Base-by-base conservation (phyloP, 805 yeast species). In the Jamesozyma jinghongensis region DNA sequence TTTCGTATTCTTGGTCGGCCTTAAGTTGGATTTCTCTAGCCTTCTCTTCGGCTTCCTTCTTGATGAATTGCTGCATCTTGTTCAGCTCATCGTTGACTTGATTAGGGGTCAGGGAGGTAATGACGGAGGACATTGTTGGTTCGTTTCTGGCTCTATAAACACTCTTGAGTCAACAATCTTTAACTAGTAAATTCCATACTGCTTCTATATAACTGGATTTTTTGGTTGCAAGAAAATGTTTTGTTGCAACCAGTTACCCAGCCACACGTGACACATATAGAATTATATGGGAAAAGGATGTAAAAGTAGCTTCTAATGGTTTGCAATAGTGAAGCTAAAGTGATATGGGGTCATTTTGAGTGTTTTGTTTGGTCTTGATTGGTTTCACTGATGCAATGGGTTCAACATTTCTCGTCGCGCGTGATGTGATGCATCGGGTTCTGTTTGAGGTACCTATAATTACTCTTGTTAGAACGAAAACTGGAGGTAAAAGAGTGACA, bases 1-100 rank as follows among this genome's bases (percentile, higher is more conserved):
- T 88, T 67, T 92, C 97, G 63, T 90, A 92, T 69, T 92, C 99
- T 67, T 92, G 98, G 63, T 94, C 95, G 34, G 97, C 96, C 71
- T 92, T 94, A 57, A 92, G 73, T 62, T 75, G 80, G 60, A 92
- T 87, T 67, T 92, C 99, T 64, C 85, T 85, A 52, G 97, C 96
- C 70, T 92, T 92, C 66, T 92, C 99, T 58, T 88, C 94, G 31
- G 99, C 99, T 70, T 92, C 99, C 76, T 90, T 92, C 69, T 83
- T 85, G 75, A 92, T 92, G 79, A 92, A 92, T 61, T 94, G 88
- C 63, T 90, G 95, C 97, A 92, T 92, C 73, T 92, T 92, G 64
- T 81, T 80, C 66, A 92, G 84, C 72, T 92, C 98, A 54, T 86
- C 86, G 59, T 83, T 87, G 53, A 90, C 97, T 87, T 88, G 59